Conservation (phyloP, 2,329 filamentous ascomycete genomes). For the Incumbomyces lentus region DNA sequence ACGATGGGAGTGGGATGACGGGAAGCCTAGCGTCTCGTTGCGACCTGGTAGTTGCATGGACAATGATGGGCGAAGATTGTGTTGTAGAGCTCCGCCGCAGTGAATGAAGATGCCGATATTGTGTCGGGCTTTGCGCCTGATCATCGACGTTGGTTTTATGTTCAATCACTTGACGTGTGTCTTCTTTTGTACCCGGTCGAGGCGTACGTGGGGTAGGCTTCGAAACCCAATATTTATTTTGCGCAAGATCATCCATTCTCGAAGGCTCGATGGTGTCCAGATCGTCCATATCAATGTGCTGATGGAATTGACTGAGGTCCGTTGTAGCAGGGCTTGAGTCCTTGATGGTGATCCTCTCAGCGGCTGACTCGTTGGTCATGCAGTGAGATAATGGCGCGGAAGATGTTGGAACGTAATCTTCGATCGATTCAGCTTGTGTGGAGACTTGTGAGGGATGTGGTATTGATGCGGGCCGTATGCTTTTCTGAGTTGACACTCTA, state of each 20-base stretch:
- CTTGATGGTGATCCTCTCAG: slow-evolving; percentile 17
- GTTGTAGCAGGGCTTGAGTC: slow-evolving; percentile 17
- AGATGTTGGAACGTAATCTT: slow-evolving; percentile 12
- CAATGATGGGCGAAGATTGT: slow-evolving; percentile 3
- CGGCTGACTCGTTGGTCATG: background rate
- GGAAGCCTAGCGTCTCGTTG: slow-evolving; percentile 4
- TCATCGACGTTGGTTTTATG: background rate
- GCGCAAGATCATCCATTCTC: background rate
- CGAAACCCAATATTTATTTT: slow-evolving; percentile 11
- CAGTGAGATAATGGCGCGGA: slow-evolving; percentile 9
- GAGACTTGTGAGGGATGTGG: slow-evolving; percentile 21
- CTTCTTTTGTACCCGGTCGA: too few species aligned
- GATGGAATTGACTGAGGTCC: slow-evolving; percentile 11
- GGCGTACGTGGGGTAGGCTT: too few species aligned
- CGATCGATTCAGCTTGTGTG: slow-evolving; percentile 19
- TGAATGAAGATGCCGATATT: background rate
- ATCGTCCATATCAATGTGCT: slow-evolving; percentile 1
- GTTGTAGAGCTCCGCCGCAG: background rate
- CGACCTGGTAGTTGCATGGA: slow-evolving; percentile 1
- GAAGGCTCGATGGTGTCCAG: slow-evolving; percentile 7
- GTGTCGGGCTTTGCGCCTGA: slow-evolving; percentile 1
- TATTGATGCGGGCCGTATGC: slow-evolving; percentile 18
- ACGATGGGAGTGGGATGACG: slow-evolving; percentile 1
- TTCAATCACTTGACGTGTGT: background rate
- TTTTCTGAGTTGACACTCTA: slow-evolving; percentile 11